Conservation (phyloP, 805 yeast genomes). For the Candida michaelii region DNA sequence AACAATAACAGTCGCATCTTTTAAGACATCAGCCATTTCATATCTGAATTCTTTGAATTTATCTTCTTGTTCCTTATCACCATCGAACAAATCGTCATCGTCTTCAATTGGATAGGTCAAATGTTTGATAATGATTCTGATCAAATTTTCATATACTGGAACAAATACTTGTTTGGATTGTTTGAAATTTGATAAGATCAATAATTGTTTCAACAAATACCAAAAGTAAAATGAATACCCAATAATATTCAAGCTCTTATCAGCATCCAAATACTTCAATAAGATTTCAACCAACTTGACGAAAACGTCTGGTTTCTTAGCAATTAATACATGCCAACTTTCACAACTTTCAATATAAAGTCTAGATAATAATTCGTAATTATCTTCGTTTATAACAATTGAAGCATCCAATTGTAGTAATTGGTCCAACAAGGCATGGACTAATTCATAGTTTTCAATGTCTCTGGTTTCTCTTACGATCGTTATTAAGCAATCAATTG, state of each 20-base stretch:
- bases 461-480: constrained; percentile 82
- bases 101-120: constrained; percentile 65
- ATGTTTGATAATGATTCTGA: constrained; percentile 63
- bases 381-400: constrained; percentile 60
- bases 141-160: constrained; percentile 58
- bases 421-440: constrained; percentile 67
- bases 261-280: constrained; percentile 67
- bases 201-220: constrained; percentile 75
- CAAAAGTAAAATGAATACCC: constrained; percentile 91
- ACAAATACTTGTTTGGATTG: constrained; percentile 49
- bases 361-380: constrained; percentile 67
- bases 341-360: constrained; percentile 91
- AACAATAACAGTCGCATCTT: constrained; percentile 89
- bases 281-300: constrained; percentile 74
- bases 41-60: constrained; percentile 92
- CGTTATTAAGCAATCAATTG: constrained; percentile 83
- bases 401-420: constrained; percentile 60
- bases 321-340: constrained; percentile 88
- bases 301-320: constrained; percentile 56
- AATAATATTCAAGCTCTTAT: constrained; percentile 84
- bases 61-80: constrained; percentile 81
- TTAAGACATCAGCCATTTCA: constrained; percentile 96
- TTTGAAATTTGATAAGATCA: constrained; percentile 58
- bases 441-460: constrained; percentile 58
- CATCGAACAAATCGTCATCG: constrained; percentile 46